phyloP scores from a whole-genome alignment of 1,284 basidiomycete genomes.

The Baeospora myosura region DNA sequence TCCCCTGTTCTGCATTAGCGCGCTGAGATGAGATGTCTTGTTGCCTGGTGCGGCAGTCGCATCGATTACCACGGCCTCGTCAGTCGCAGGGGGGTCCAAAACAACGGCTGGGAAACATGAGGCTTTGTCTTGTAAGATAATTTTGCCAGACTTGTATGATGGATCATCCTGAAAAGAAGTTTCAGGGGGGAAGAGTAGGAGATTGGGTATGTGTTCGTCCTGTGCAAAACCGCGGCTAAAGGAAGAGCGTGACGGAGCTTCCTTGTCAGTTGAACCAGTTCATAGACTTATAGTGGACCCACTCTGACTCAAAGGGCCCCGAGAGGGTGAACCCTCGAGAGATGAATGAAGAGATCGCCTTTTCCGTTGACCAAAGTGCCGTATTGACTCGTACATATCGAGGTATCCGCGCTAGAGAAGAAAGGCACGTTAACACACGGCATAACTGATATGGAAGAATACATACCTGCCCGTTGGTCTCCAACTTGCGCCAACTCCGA shows the following conservation, averaged over 20 bases:
- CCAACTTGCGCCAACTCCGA: constrained; percentile 57
- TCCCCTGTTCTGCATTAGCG: constrained; percentile 76
- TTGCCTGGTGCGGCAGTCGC: constrained; percentile 97
- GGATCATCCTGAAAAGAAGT: constrained; percentile 54
- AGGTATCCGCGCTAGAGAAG: constrained; percentile 55
- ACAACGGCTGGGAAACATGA: constrained; percentile 92
- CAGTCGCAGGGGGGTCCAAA: constrained; percentile 52
- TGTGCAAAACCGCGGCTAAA: constrained; percentile 41
- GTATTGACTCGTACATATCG: constrained; percentile 86
- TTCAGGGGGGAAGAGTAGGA: constrained; percentile 71
- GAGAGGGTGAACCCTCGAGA: constrained; percentile 46
- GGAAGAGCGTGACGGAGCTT: neutral
- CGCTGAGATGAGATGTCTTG: constrained; percentile 91
- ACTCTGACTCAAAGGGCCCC: constrained; percentile 46
- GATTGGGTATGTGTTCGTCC: constrained; percentile 75
- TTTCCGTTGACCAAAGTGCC: constrained; percentile 53
- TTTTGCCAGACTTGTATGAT: constrained; percentile 64
- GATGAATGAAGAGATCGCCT: constrained; percentile 50
- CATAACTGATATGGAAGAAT: constrained; percentile 4
- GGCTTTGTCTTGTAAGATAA: constrained; percentile 96
- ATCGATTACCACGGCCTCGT: constrained; percentile 69
- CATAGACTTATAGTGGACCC: constrained; percentile 19
- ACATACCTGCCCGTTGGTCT: constrained; percentile 56
- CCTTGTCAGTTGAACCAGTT: neutral
- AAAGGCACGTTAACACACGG: constrained; percentile 8